A percentile compares a stretch with the other conserved stretches of the same genome.
These are phyloP conservation scores for Cutaneotrichosporon cavernicola DNA, from an alignment of 1,284 basidiomycete species.

Conservation along the genomic window DNA sequence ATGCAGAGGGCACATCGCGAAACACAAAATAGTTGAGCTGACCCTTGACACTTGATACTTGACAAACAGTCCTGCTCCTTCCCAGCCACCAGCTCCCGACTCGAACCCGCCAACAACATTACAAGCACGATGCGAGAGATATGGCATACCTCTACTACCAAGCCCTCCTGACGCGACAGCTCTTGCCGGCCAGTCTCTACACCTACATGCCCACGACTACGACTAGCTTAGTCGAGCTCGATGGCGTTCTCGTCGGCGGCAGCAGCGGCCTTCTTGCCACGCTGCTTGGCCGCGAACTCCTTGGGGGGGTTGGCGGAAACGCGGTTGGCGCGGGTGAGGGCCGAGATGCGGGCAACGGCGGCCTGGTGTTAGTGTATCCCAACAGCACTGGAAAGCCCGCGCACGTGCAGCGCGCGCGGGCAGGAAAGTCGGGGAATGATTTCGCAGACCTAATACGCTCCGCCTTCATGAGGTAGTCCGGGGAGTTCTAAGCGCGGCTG, in stretches of 20 bases:
- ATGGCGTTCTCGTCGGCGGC: constrained; percentile 57
- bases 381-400: constrained; percentile 15
- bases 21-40: neutral
- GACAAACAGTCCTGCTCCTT: neutral
- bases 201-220: neutral
- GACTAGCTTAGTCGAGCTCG: constrained; percentile 46
- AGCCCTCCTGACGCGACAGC: constrained; percentile 16
- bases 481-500: constrained; percentile 47
- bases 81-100: neutral
- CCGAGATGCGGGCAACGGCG: constrained; percentile 75
- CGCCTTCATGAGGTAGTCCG: constrained; percentile 43
- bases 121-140: constrained; percentile 16
- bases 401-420: constrained; percentile 14
- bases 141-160: constrained; percentile 26
- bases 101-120: neutral
- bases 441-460: constrained; percentile 48
- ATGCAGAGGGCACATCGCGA: neutral
- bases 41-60: neutral
- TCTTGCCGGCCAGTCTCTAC: constrained; percentile 16
- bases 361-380: constrained; percentile 58
- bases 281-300: constrained; percentile 63
- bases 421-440: constrained; percentile 24
- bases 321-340: constrained; percentile 67
- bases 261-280: constrained; percentile 78
- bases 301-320: constrained; percentile 67